Percentiles rank a stretch among this genome's conserved stretches.
These are phyloP conservation scores for Podospora pseudocomata DNA, from an alignment of 495 filamentous ascomycete species.

Conservation along the genomic window DNA sequence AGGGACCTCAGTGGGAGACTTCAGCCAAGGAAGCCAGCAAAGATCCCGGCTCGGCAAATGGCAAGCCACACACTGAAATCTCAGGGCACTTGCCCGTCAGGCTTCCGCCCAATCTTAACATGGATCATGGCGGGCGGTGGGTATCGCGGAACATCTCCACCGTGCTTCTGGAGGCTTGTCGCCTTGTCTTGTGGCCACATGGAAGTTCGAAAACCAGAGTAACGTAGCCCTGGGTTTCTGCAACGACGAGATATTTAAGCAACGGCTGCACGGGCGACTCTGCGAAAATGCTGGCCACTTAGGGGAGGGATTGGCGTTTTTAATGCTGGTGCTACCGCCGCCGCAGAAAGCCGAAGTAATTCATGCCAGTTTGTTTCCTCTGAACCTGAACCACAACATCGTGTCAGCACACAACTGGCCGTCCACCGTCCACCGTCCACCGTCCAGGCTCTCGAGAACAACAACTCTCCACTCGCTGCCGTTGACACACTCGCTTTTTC, in stretches of 20 bases:
- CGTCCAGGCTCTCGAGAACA: conserved; percentile 1
- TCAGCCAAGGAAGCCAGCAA: conserved; percentile 11
- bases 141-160: conserved; percentile 21
- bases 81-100: conserved; percentile 11
- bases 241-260: conserved; percentile 9
- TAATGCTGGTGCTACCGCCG: conserved; percentile 16
- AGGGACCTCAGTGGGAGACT: not conserved
- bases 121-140: conserved; percentile 8
- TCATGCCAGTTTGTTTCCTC: not conserved
- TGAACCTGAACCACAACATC: not conserved
- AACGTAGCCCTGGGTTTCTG: conserved; percentile 18
- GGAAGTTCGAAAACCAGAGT: conserved; percentile 23
- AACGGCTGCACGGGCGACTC: conserved; percentile 14
- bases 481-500: not conserved
- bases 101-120: conserved; percentile 12
- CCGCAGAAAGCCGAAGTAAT: not conserved
- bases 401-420: conserved; percentile 9
- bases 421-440: conserved; percentile 4
- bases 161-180: conserved; percentile 8
- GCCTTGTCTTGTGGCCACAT: conserved; percentile 33
- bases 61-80: conserved; percentile 24
- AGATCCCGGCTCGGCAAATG: conserved; percentile 31
- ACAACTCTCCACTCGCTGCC: not conserved
- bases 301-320: conserved; percentile 26
- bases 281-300: conserved; percentile 16